Conservation (phyloP, 1,284 basidiomycete genomes). For the Wolfiporia cocos region DNA sequence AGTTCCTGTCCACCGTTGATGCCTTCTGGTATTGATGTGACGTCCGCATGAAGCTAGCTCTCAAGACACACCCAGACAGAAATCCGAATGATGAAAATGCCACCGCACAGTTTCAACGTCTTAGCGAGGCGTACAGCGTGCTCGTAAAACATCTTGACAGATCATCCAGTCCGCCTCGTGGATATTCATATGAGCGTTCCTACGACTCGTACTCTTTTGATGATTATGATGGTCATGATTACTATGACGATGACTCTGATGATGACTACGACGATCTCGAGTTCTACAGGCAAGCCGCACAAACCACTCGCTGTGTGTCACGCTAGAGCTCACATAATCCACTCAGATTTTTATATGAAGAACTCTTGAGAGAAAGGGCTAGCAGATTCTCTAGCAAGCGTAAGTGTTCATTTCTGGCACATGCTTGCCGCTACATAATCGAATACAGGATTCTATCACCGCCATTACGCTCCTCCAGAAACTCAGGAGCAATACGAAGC, state of each 20-base stretch:
- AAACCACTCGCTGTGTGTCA: constrained; percentile 5
- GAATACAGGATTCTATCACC: too few relatives aligned
- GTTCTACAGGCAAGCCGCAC: constrained; percentile 36
- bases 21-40: neutral
- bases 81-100: constrained; percentile 58
- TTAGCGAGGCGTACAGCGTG: constrained; percentile 62
- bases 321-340: neutral
- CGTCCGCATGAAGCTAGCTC: constrained; percentile 50
- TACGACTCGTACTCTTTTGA: constrained; percentile 21
- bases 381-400: constrained; percentile 23
- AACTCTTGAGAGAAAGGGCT: constrained; percentile 34
- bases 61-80: constrained; percentile 71
- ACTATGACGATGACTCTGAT: constrained; percentile 25
- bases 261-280: constrained; percentile 26
- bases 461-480: too few relatives aligned
- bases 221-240: constrained; percentile 27
- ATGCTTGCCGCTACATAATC: too few relatives aligned
- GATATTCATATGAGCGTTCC: constrained; percentile 9
- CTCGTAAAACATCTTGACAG: constrained; percentile 49
- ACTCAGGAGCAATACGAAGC: constrained; percentile 42
- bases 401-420: too few relatives aligned
- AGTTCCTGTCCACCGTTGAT: neutral
- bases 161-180: constrained; percentile 22
- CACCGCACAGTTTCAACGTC: constrained; percentile 59
- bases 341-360: constrained; percentile 42